Percentiles rank a stretch among this genome's conserved stretches.
Evolutionary conservation across 345 rosid genomes (phyloP).

Genomic region (Abelmoschus esculentus): DNA sequence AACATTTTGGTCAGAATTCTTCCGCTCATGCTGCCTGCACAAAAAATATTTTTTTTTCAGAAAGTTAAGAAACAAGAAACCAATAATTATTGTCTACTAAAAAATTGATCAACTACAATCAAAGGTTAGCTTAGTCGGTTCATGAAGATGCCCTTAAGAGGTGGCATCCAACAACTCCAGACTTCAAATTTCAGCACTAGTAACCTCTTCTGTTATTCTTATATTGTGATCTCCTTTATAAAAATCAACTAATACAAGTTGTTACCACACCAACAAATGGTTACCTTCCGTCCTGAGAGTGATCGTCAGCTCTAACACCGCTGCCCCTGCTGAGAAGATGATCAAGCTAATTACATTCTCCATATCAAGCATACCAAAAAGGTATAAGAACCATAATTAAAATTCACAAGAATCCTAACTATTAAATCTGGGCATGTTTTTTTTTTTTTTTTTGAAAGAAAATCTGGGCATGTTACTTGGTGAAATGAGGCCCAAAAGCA

Average conservation of each 20-base stretch:
- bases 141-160: neutral
- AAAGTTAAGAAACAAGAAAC: constrained; percentile 4
- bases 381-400: neutral
- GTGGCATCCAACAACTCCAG: neutral
- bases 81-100: neutral
- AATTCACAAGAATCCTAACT: neutral
- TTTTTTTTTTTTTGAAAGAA: too few species aligned
- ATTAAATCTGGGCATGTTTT: neutral
- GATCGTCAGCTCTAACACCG: constrained; percentile 60
- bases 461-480: neutral
- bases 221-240: neutral
- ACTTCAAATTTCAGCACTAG: neutral
- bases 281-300: constrained; percentile 63
- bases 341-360: constrained; percentile 7
- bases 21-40: constrained; percentile 56
- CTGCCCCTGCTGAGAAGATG: constrained; percentile 43
- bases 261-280: constrained; percentile 19
- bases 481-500: neutral
- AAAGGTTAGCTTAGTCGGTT: neutral
- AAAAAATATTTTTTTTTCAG: constrained; percentile 5
- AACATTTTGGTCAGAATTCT: constrained; percentile 75
- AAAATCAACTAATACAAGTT: neutral
- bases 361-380: constrained; percentile 3
- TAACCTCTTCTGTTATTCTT: neutral
- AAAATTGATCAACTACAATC: neutral